Percentiles rank a stretch among this genome's conserved stretches.
Evolutionary conservation across 2,329 filamentous ascomycete species (phyloP).

Genomic region (Talaromyces marneffei): DNA sequence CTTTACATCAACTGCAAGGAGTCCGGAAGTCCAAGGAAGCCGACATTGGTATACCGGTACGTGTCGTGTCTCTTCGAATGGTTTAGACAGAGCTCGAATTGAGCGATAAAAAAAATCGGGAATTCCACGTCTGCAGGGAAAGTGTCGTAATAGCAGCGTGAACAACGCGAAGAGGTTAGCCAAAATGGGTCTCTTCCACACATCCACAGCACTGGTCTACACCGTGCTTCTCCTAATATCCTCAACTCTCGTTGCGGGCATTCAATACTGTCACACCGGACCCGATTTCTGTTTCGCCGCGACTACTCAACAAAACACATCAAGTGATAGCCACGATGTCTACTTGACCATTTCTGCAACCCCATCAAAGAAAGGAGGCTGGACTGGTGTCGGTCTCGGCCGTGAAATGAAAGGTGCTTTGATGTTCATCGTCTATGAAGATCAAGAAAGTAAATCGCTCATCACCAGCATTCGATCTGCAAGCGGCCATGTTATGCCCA

Average conservation of each 20-base stretch:
- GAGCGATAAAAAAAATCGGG: neutral
- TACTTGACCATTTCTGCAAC: constrained; percentile 14
- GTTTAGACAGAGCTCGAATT: neutral
- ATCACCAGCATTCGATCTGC: constrained; percentile 24
- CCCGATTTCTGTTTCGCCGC: constrained; percentile 14
- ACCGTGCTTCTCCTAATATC: constrained; percentile 17
- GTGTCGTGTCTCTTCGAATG: neutral
- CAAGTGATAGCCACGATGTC: constrained; percentile 10
- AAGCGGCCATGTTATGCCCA: constrained; percentile 23
- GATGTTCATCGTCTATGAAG: constrained; percentile 27
- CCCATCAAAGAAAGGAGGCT: constrained; percentile 15
- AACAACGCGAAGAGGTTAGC: neutral
- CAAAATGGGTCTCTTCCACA: neutral
- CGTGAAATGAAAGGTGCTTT: constrained; percentile 23
- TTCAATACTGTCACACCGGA: constrained; percentile 14
- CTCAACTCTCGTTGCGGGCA: constrained; percentile 7
- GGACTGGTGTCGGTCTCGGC: constrained; percentile 26
- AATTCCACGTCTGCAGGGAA: neutral
- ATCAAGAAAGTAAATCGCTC: constrained; percentile 20
- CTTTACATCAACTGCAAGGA: neutral
- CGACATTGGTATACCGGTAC: too few relatives aligned
- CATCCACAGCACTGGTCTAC: neutral
- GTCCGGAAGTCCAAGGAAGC: neutral
- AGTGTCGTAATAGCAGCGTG: neutral
- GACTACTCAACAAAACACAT: constrained; percentile 10